These are phyloP conservation scores for Kazachstania kunashirensis DNA, from an alignment of 805 yeast species.

Conservation along the genomic window DNA sequence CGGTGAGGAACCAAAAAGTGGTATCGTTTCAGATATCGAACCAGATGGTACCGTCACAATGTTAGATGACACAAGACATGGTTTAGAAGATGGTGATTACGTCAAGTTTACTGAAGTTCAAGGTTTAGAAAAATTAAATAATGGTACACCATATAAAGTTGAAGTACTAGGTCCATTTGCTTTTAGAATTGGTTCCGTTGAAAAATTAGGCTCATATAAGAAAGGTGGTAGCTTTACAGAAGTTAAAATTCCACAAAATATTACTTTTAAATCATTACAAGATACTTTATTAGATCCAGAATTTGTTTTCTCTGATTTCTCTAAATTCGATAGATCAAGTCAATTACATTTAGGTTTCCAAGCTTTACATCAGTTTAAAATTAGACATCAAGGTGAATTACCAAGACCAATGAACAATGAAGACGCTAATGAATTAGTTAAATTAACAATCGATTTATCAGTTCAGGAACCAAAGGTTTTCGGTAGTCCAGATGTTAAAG, in stretches of 20 bases:
- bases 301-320: slow-evolving; percentile 72
- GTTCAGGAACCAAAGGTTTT: slow-evolving; percentile 44
- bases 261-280: slow-evolving; percentile 53
- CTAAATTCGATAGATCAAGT: slow-evolving; percentile 86
- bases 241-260: slow-evolving; percentile 69
- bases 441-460: slow-evolving; percentile 50
- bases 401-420: slow-evolving; percentile 71
- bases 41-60: slow-evolving; percentile 84
- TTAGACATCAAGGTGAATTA: slow-evolving; percentile 48
- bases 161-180: slow-evolving; percentile 94
- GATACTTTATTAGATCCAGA: slow-evolving; percentile 72
- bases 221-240: slow-evolving; percentile 89
- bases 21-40: slow-evolving; percentile 86
- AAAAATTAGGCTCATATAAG: slow-evolving; percentile 53
- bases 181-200: slow-evolving; percentile 52
- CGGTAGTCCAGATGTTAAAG: slow-evolving; percentile 41
- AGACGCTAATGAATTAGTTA: slow-evolving; percentile 61
- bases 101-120: slow-evolving; percentile 80
- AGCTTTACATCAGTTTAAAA: slow-evolving; percentile 69
- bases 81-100: slow-evolving; percentile 82
- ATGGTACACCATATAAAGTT: slow-evolving; percentile 63
- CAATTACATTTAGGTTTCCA: slow-evolving; percentile 89
- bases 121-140: slow-evolving; percentile 68
- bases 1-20: slow-evolving; percentile 86
- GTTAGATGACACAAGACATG: slow-evolving; percentile 87